Base-by-base conservation (phyloP, 2,329 filamentous ascomycete species). In the Seiridium cupressi region DNA sequence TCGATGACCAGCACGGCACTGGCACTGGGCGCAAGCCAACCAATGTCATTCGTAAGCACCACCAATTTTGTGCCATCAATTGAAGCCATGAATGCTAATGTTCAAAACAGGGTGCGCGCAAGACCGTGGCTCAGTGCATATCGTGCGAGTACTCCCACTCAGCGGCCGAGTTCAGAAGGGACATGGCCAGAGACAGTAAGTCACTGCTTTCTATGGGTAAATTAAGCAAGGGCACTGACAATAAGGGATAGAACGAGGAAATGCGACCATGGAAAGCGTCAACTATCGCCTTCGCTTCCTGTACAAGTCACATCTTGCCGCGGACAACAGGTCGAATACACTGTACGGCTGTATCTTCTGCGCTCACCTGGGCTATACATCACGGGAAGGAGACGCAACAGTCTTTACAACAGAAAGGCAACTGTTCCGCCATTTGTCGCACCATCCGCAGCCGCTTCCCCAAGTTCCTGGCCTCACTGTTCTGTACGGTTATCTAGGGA, bases 271-370 rank as follows among this genome's bases (percentile, higher is more conserved):
- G 31, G 66, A 64, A 4, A 75, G 74, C 3, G 67, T 76, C 4
- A 66, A 70, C 1, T 79, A 76, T 64, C 76, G 77, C 4, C 68
- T 76, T 11, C 73, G 77, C 0, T 71, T 80, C 34, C 69, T 79
- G 9, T 77, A 75, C 66, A 80, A 80, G 58, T 78, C 74, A 11
- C 77, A 80, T 58, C 61, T 79, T 3, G 59, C 68, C n/a, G 70
- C 69, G 10, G 65, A 61, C 4, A 66, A 66, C 13, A 66, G 73
- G 40, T 64, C 69, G 40, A 71, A 74, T 34, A 69, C 70, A 4
- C 78, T 44, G 46, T 58, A 58, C 34, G 55, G 44, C 8, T 58
- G 77, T 55, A 64, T 79, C 1, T 79, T 76, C 62, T 79, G 76
- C 60, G 69, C 71, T 4, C 70, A 75, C 31, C 58, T 68, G 3